These are phyloP conservation scores for Cystofilobasidium bisporidii DNA, from an alignment of 768 basidiomycete genomes.

Conservation along the genomic window DNA sequence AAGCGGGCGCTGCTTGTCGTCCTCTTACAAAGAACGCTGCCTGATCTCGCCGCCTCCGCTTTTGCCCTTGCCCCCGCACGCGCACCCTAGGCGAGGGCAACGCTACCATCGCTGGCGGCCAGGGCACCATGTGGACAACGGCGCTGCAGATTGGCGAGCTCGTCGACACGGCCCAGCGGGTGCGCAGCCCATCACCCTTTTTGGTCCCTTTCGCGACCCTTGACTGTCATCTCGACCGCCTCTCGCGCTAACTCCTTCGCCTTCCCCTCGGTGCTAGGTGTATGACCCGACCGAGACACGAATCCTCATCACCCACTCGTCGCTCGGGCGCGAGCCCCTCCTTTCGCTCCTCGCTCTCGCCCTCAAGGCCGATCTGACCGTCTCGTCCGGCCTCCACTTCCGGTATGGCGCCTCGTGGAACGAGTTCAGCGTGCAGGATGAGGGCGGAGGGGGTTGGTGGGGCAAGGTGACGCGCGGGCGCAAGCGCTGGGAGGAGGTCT, in stretches of 20 bases:
- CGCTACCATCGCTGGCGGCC: slow-evolving; percentile 95
- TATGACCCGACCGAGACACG: slow-evolving; percentile 89
- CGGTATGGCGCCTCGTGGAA: slow-evolving; percentile 93
- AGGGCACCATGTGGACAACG: slow-evolving; percentile 98
- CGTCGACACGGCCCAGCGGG: slow-evolving; percentile 90
- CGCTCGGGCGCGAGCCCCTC: slow-evolving; percentile 84
- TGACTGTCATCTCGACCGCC: not conserved
- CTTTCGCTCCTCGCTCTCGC: slow-evolving; percentile 81
- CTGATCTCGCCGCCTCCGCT: too few relatives aligned
- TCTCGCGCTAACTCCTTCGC: not conserved
- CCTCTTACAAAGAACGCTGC: too few relatives aligned
- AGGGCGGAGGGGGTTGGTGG: slow-evolving; percentile 66
- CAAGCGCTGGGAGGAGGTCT: slow-evolving; percentile 80
- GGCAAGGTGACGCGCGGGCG: slow-evolving; percentile 68
- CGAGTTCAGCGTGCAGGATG: slow-evolving; percentile 84
- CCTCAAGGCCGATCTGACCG: slow-evolving; percentile 85
- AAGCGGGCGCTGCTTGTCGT: too few relatives aligned
- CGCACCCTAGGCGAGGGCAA: slow-evolving; percentile 46
- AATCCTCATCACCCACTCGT: slow-evolving; percentile 81
- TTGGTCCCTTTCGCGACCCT: too few relatives aligned
- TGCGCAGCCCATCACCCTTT: slow-evolving; percentile 37
- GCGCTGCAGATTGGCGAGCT: slow-evolving; percentile 95
- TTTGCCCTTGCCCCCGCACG: too few relatives aligned
- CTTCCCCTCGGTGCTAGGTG: slow-evolving; percentile 33
- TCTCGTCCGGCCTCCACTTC: slow-evolving; percentile 94